Evolutionary conservation across 169 alveolate genomes (phyloP), one percentile per base, ranked within the genome.

Genomic region (Babesia bovis): DNA sequence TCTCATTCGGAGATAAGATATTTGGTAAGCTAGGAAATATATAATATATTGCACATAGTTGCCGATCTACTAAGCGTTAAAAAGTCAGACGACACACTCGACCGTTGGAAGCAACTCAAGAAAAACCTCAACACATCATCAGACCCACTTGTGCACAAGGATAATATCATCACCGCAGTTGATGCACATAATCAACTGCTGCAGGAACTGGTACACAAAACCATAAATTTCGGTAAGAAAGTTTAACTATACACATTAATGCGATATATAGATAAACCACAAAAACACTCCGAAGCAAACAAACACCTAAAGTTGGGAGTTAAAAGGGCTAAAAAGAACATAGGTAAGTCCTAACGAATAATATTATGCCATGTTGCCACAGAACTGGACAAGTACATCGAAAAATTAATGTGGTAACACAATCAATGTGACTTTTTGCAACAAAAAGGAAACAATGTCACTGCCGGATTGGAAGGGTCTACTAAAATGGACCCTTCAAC

Each of bases 381-480:
- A 67, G 78, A 28, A 2, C 78, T 67, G 5, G 78, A 67, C 49
- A 56, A 25, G 13, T 67, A 67, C 41, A 40, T 67, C 19, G 40
- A 53, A 1, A 67, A 42, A 28, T 12, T 67, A 21, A 67, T 40
- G 68, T 55, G 30, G 32, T 26, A 32, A 6, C 50, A 15, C 4
- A 12, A 4, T 19, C 52, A 15, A 7, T 52, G 30, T 23, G 38
- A 32, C 32, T 21, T 21, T 30, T 32, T 33, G 32, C 21, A 12
- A 19, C 26, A 12, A n/a, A 42, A 38, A 4, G 21, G 4, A 5
- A n/a, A 63, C 28, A 28, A 78, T 78, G 87, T 78, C 87, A 7
- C 75, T 78, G 4, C 83, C 82, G 19, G 68, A 78, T 58, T 78
- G 82, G 87, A 78, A 78, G 66, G 83, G 83, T 3, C 82, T 78